A percentile compares a stretch with the other conserved stretches of the same genome.
Evolutionary conservation across 2,329 filamentous ascomycete genomes (phyloP).

Genomic region (Blastomyces emzantsi): DNA sequence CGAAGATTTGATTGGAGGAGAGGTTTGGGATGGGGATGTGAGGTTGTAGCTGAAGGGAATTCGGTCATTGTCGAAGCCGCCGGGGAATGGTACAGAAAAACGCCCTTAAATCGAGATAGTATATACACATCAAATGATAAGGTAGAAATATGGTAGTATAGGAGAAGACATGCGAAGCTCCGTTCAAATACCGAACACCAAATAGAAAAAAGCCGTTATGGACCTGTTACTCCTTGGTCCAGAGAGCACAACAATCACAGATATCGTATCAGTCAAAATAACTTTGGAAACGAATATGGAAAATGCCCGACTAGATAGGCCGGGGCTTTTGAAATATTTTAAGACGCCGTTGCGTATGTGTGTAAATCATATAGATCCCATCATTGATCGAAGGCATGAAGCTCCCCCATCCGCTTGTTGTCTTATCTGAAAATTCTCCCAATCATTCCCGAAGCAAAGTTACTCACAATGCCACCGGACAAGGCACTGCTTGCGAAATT

Average conservation of each 20-base stretch:
- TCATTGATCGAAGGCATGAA: neutral
- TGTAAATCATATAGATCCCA: neutral
- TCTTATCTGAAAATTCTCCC: slow-evolving; percentile 44
- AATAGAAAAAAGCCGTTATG: neutral
- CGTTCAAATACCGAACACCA: slow-evolving; percentile 3
- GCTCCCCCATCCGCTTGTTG: no score
- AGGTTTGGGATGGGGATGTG: no score
- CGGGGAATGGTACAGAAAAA: neutral
- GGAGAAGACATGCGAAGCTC: neutral
- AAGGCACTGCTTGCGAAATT: slow-evolving; percentile 49
- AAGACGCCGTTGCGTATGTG: neutral
- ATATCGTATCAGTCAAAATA: neutral
- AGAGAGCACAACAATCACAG: neutral
- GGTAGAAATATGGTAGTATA: slow-evolving; percentile 1
- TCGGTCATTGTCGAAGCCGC: neutral
- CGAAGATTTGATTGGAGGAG: slow-evolving; percentile 3
- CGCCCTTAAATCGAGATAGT: no score
- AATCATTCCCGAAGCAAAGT: slow-evolving; percentile 47
- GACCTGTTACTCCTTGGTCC: neutral
- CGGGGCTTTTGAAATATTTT: neutral
- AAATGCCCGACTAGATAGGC: neutral
- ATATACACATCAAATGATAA: neutral
- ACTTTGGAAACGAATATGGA: neutral
- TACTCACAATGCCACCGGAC: slow-evolving; percentile 46
- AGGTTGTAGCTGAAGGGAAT: neutral